A percentile compares a stretch with the other conserved stretches of the same genome.
Evolutionary conservation across 2,329 filamentous ascomycete genomes (phyloP).

Genomic region (Chrysosporium queenslandicum): DNA sequence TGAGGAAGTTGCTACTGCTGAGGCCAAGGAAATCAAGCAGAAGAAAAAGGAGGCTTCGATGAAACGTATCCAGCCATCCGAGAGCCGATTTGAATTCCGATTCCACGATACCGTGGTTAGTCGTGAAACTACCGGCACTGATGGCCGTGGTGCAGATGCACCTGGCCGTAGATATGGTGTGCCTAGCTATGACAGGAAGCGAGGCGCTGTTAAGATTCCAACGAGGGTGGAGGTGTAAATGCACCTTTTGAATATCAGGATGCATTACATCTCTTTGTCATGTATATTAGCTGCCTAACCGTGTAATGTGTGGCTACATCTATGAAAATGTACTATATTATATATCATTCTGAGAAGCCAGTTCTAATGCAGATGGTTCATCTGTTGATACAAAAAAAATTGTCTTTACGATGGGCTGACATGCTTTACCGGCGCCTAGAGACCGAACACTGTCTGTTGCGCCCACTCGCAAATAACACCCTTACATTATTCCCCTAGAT

Average conservation of each 20-base stretch:
- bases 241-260: not conserved
- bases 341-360: not conserved
- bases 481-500: too few relatives aligned
- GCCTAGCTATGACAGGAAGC: constrained; percentile 53
- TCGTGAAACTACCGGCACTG: constrained; percentile 45
- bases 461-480: too few relatives aligned
- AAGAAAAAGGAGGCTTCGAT: constrained; percentile 38
- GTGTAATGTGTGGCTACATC: too few relatives aligned
- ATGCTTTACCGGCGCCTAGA: too few relatives aligned
- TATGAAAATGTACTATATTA: too few relatives aligned
- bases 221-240: constrained; percentile 45
- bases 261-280: not conserved
- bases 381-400: too few relatives aligned
- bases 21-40: constrained; percentile 32
- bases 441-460: too few relatives aligned
- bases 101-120: constrained; percentile 47
- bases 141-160: constrained; percentile 45
- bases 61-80: constrained; percentile 37
- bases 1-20: constrained; percentile 32
- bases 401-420: too few relatives aligned
- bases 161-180: constrained; percentile 53
- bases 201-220: constrained; percentile 54
- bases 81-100: constrained; percentile 50
- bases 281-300: constrained; percentile 1
- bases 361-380: not conserved